Evolutionary conservation across 805 yeast genomes (phyloP).

Genomic region (Gaillardinia entomophila): DNA sequence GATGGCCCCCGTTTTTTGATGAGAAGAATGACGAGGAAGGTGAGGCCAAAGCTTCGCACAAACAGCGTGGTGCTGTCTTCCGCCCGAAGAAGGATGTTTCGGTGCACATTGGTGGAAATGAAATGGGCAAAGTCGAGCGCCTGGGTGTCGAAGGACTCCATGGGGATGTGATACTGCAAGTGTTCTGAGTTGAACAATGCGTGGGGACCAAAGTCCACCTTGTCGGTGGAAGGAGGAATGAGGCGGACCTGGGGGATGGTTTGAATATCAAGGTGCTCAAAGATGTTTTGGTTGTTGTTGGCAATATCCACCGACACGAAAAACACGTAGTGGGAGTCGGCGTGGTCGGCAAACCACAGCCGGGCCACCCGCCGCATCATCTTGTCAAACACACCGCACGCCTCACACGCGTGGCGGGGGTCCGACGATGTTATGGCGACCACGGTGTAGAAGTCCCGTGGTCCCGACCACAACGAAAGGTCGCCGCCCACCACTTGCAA

Average conservation of each 20-base stretch:
- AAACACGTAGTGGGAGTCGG: slow-evolving; percentile 33
- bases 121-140: slow-evolving; percentile 49
- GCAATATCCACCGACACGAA: slow-evolving; percentile 49
- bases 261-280: slow-evolving; percentile 35
- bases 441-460: slow-evolving; percentile 47
- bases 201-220: slow-evolving; percentile 8
- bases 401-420: slow-evolving; percentile 37
- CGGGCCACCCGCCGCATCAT: slow-evolving; percentile 36
- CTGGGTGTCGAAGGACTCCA: slow-evolving; percentile 27
- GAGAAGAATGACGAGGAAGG: slow-evolving; percentile 39
- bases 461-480: slow-evolving; percentile 39
- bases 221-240: slow-evolving; percentile 42
- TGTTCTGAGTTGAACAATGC: slow-evolving; percentile 23
- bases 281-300: slow-evolving; percentile 35
- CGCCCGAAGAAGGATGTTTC: slow-evolving; percentile 36
- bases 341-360: slow-evolving; percentile 41
- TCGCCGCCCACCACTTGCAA: slow-evolving; percentile 39
- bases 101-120: slow-evolving; percentile 40
- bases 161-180: slow-evolving; percentile 32
- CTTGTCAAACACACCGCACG: slow-evolving; percentile 42
- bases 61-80: slow-evolving; percentile 39
- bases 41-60: slow-evolving; percentile 37
- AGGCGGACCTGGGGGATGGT: slow-evolving; percentile 67
- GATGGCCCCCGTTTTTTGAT: slow-evolving; percentile 44
- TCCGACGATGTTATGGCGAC: slow-evolving; percentile 48